These are phyloP conservation scores for Salix brachista DNA, from an alignment of 345 rosid genomes.

Conservation along the genomic window DNA sequence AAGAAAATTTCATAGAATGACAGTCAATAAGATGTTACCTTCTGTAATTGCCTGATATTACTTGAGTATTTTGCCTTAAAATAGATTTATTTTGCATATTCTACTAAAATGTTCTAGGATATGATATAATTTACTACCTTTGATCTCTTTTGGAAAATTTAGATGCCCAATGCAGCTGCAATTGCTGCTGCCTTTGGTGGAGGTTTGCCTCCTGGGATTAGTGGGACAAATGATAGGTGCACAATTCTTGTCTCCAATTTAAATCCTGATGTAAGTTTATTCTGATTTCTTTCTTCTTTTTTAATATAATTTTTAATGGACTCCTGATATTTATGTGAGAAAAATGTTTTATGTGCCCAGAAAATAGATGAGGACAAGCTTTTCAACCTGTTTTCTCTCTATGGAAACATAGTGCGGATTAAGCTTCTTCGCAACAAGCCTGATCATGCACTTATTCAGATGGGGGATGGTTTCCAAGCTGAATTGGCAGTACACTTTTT, in stretches of 20 bases:
- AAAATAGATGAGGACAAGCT: conserved; percentile 88
- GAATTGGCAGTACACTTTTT: conserved; percentile 95
- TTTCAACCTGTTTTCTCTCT: conserved; percentile 88
- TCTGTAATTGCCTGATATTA: neutral
- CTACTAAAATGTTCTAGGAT: neutral
- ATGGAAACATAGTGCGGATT: conserved; percentile 90
- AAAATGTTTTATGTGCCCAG: conserved; percentile 36
- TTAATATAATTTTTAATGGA: neutral
- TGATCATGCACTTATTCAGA: conserved; percentile 96
- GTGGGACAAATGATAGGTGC: conserved; percentile 93
- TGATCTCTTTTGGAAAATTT: conserved; percentile 7
- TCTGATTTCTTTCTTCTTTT: conserved; percentile 1
- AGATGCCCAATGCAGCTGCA: conserved; percentile 91
- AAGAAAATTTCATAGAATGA: neutral
- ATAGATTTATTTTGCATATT: neutral
- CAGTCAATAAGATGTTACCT: neutral
- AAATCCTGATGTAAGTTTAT: conserved; percentile 72
- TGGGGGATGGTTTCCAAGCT: conserved; percentile 98
- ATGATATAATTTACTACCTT: neutral
- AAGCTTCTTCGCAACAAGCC: conserved; percentile 94
- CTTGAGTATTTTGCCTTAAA: neutral
- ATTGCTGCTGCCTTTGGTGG: conserved; percentile 97
- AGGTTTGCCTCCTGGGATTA: conserved; percentile 91
- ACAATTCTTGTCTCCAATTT: conserved; percentile 84
- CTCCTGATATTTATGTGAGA: conserved; percentile 14